Evolutionary conservation across 345 rosid species (phyloP), one percentile per base, ranked within the genome.

Genomic region (Lumnitzera littorea): DNA sequence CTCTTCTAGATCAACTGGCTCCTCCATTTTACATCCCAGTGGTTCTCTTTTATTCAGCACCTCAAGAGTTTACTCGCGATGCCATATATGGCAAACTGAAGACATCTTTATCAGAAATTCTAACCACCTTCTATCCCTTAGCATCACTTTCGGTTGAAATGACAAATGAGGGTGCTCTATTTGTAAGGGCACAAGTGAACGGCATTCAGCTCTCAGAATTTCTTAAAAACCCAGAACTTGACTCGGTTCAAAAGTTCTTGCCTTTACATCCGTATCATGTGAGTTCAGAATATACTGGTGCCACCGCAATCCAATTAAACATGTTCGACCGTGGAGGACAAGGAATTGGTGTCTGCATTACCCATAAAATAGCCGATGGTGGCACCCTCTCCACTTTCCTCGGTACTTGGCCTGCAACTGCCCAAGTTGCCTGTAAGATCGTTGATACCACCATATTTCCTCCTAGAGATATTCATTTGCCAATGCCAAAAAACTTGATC

Each of bases 41-140:
- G 0, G 55, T 70, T 13, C 57, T 69, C 11, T 55, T 70, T 46
- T 74, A 66, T 64, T 31, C 67, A 13, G 31, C 29, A 48, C 20
- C 56, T 3, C 0, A 48, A 14, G 4, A 15, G 43, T 52, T 16
- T 15, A 48, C 12, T 24, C 53, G 49, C 13, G 3, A 15, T 23
- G 50, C 48, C 55, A 24, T 61, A 55, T 16, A 61, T 36, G 61
- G 52, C 17, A 48, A 27, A 56, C 61, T 49, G 15, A 81, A 80
- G 75, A 50, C 20, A 68, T 81, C 89, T 6, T 62, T 83, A 24
- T 77, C 89, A 0, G 51, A 69, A 56, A 65, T 71, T 17, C 63
- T 81, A 52, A 55, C 74, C 53, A 65, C 48, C 49, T 81, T 76
- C 41, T 81, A 79, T 66, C 89, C 84, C 5, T 58, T 72, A 4